Evolutionary conservation across 192 early-diverging fungal species (phyloP).

Genomic region (Allomyces javanicus): DNA sequence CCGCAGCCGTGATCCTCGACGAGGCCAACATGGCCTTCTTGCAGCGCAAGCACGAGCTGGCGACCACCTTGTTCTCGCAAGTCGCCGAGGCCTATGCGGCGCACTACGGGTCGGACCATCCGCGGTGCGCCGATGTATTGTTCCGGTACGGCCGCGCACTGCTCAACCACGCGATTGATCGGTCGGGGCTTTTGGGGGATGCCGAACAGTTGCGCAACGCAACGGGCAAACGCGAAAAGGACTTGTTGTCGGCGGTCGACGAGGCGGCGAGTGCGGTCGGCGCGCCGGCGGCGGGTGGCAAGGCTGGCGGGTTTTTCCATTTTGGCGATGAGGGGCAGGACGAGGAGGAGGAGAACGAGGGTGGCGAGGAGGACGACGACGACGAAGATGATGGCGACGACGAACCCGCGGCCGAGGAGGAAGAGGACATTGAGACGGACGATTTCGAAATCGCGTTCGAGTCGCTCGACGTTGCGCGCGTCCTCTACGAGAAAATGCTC

Average conservation of each 20-base stretch:
- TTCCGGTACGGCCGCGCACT: conserved; percentile 11
- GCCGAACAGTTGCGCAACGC: neutral
- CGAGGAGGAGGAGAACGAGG: neutral
- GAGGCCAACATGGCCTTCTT: neutral
- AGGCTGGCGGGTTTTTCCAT: neutral
- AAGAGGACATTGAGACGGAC: conserved; percentile 4
- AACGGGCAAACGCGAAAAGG: neutral
- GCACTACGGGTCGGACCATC: conserved; percentile 1
- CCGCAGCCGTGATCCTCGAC: neutral
- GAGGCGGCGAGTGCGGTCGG: conserved; percentile 1
- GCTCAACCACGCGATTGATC: conserved; percentile 9
- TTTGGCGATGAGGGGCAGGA: conserved; percentile 1
- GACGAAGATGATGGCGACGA: conserved; percentile 1
- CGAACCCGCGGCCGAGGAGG: conserved; percentile 8
- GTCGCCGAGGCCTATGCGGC: neutral
- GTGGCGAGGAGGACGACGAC: neutral
- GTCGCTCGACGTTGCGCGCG: conserved; percentile 17
- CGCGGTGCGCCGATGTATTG: conserved; percentile 8
- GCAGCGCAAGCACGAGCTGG: neutral
- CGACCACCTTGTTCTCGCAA: neutral
- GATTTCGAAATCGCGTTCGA: conserved; percentile 19
- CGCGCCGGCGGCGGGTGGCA: neutral
- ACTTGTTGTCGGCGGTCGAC: neutral
- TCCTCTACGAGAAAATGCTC: conserved; percentile 12
- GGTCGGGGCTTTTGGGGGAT: conserved; percentile 6